phyloP scores from a whole-genome alignment of 495 filamentous ascomycete species.

The Penicillium longicatenatum region DNA sequence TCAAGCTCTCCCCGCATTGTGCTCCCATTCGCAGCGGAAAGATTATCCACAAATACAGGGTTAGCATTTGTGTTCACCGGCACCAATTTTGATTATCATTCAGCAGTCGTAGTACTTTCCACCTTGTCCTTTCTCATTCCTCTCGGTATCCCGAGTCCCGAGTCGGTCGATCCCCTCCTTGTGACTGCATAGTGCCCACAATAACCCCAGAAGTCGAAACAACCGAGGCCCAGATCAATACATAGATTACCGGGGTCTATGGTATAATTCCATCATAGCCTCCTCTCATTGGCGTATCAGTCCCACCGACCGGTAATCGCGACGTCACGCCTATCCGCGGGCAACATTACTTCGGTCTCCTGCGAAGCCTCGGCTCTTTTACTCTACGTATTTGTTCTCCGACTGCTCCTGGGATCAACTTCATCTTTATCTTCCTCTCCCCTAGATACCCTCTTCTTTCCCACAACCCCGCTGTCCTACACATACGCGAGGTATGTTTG shows the following conservation, averaged over 20 bases:
- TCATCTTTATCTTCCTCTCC: conserved; percentile 7
- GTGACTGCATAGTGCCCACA: conserved; percentile 4
- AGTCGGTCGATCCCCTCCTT: conserved; percentile 5
- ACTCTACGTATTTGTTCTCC: conserved; percentile 6
- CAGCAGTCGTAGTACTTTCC: not conserved
- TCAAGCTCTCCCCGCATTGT: conserved; percentile 29
- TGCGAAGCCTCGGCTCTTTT: conserved; percentile 19
- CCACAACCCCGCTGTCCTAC: conserved; percentile 9
- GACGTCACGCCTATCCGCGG: conserved; percentile 3
- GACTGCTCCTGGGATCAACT: not conserved
- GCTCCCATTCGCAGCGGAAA: conserved; percentile 2
- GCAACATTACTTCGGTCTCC: conserved; percentile 5
- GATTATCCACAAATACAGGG: not conserved
- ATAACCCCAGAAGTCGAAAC: conserved; percentile 10
- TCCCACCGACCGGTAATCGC: not conserved
- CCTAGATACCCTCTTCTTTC: conserved; percentile 12
- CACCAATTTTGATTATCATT: not conserved
- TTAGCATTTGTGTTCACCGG: not conserved
- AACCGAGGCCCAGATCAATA: conserved; percentile 24
- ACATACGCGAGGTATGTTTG: conserved; percentile 46
- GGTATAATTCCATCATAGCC: not conserved
- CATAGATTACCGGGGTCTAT: not conserved
- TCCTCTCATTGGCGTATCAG: not conserved
- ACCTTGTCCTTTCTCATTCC: not conserved
- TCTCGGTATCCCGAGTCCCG: conserved; percentile 5